Base-by-base conservation (phyloP, 2,329 filamentous ascomycete genomes). In the Pseudogymnoascus sp. region DNA sequence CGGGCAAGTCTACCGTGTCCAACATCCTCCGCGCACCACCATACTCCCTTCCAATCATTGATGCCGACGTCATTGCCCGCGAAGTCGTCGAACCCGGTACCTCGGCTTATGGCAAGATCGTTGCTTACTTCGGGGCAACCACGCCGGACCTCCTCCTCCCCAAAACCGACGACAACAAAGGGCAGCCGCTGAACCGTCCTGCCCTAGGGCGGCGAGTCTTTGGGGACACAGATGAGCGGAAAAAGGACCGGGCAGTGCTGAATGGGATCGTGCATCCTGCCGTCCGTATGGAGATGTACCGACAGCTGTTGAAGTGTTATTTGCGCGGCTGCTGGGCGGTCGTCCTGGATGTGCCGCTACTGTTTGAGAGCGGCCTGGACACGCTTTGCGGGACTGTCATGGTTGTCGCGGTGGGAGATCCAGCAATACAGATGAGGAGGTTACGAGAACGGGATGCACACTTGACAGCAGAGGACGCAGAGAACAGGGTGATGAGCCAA, bases 1-100 rank as follows among this genome's bases (percentile, higher is more conserved):
- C 94, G 5, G 94, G 94, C 72, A 99, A 99, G 82, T 96, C 92
- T 48, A 99, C 92, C 65, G 91, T 96, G 60, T 96, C 94, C 26
- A 79, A 81, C 37, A 81, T 96, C 67, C 88, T 99, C 68, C 84
- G 88, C 57, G 79, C 83, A 3, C 78, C 89, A 4, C 94, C 92
- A 0, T 89, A 96, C 78, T 86, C 83, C 62, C 82, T 99, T 63
- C 92, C 94, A 68, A 82, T 99, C 67, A 86, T 99, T 76, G 94
- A 99, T 71, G 92, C 94, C 71, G 94, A 99, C 76, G 76, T 95
- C 60, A 81, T 97, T 63, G 92, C 94, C 55, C 91, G 92, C 67
- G 82, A 94, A 72, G 94, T 97, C 62, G 92, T 99, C 71, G 90
- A 95, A 72, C 94, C 94, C 0, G 94, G 94, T 26, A 95, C 90